Conservation (phyloP, 345 rosid species). For the Salix dunnii region DNA sequence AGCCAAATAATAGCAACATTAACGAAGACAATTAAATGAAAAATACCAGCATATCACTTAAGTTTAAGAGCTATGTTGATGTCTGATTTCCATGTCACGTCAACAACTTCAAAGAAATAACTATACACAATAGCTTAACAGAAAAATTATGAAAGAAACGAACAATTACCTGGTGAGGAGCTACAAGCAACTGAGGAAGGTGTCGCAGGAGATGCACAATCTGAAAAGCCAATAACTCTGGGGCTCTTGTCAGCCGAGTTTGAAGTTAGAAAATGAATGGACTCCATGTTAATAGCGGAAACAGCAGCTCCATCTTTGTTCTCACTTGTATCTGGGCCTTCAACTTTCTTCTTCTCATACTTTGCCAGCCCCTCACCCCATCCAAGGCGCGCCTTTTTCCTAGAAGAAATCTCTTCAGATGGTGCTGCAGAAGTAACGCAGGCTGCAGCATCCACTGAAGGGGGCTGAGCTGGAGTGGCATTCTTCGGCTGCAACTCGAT, state of each 20-base stretch:
- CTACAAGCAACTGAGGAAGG: slow-evolving; percentile 93
- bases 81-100: neutral
- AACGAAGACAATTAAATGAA: neutral
- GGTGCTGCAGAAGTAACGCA: slow-evolving; percentile 45
- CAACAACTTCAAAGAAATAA: neutral
- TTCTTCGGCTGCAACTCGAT: slow-evolving; percentile 41
- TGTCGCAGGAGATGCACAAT: slow-evolving; percentile 81
- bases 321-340: slow-evolving; percentile 47
- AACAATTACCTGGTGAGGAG: slow-evolving; percentile 70
- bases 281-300: slow-evolving; percentile 35
- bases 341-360: slow-evolving; percentile 90
- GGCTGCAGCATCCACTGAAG: slow-evolving; percentile 62
- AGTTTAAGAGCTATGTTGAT: neutral
- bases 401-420: slow-evolving; percentile 54
- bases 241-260: slow-evolving; percentile 63
- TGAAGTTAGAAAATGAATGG: slow-evolving; percentile 41
- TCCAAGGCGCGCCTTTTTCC: slow-evolving; percentile 88
- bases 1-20: neutral
- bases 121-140: neutral
- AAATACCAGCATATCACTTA: neutral
- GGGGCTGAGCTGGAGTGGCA: slow-evolving; percentile 47
- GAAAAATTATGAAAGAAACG: neutral
- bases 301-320: slow-evolving; percentile 39
- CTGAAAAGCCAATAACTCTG: slow-evolving; percentile 43
- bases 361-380: slow-evolving; percentile 99